These are phyloP conservation scores for Colletotrichum eremochloae DNA, from an alignment of 2,329 filamentous ascomycete genomes.

Conservation along the genomic window DNA sequence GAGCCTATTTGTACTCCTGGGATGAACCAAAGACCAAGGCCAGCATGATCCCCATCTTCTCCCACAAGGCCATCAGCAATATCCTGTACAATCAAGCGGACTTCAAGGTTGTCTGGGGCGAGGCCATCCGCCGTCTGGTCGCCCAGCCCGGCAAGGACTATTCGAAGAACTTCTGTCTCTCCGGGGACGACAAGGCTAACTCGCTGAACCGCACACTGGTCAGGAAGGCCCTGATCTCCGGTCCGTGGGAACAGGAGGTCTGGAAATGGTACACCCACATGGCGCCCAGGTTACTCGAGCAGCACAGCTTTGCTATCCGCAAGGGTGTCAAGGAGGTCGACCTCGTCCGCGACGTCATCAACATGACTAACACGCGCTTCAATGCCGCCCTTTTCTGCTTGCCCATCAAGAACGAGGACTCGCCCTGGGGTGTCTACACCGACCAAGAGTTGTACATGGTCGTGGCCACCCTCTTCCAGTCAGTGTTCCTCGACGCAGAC, in stretches of 20 bases:
- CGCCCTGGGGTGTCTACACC: conserved; percentile 65
- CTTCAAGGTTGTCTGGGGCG: conserved; percentile 71
- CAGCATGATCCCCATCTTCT: conserved; percentile 63
- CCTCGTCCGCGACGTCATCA: conserved; percentile 60
- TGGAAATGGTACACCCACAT: conserved; percentile 44
- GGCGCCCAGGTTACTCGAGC: conserved; percentile 47
- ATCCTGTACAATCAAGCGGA: conserved; percentile 66
- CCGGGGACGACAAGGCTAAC: conserved; percentile 58
- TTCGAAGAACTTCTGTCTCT: conserved; percentile 63
- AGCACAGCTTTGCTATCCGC: conserved; percentile 46
- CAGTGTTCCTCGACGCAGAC: conserved; percentile 69
- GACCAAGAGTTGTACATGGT: conserved; percentile 70
- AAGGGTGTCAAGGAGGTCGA: conserved; percentile 50
- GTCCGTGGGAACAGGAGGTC: conserved; percentile 43
- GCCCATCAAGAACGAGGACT: conserved; percentile 66
- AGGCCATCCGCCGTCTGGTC: conserved; percentile 66
- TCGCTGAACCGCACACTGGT: conserved; percentile 56
- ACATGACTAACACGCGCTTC: conserved; percentile 67
- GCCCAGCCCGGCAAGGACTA: conserved; percentile 56
- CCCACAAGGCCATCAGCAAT: conserved; percentile 65
- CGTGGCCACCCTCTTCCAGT: conserved; percentile 67
- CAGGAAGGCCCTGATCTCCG: conserved; percentile 54
- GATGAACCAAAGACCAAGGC: conserved; percentile 62
- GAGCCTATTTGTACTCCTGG: conserved; percentile 71
- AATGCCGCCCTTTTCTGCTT: conserved; percentile 67